Evolutionary conservation across 2,329 filamentous ascomycete genomes (phyloP).

Genomic region (Fusarium protoensiforme): DNA sequence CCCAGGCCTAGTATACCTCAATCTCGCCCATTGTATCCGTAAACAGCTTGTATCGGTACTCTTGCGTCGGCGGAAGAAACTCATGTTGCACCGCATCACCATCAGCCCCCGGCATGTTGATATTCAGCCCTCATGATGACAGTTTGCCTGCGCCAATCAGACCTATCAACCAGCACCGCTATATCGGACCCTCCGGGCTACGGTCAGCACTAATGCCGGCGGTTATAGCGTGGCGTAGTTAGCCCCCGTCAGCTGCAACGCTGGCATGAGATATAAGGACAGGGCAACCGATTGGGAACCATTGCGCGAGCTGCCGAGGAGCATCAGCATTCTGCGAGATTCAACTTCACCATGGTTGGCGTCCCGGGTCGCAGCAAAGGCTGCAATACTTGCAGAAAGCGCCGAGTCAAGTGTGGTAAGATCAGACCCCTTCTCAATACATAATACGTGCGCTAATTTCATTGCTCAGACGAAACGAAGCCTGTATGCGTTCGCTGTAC

Average conservation of each 20-base stretch:
- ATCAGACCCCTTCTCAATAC: neutral
- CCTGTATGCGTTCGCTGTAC: neutral
- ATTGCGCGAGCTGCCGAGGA: neutral
- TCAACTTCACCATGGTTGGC: constrained; percentile 17
- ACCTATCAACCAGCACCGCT: too few species aligned
- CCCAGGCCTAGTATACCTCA: neutral
- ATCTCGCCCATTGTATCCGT: neutral
- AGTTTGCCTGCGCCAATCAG: neutral
- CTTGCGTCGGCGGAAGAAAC: neutral
- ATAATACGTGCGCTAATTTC: neutral
- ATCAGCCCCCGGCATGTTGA: neutral
- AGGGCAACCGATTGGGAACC: neutral
- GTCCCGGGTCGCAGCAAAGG: constrained; percentile 34
- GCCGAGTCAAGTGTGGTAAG: constrained; percentile 31
- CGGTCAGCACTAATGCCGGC: neutral
- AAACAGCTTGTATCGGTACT: neutral
- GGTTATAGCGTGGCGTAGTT: neutral
- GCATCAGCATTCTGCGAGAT: neutral
- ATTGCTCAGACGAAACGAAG: neutral
- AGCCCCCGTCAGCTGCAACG: neutral
- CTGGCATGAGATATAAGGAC: neutral
- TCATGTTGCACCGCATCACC: neutral
- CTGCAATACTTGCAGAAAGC: constrained; percentile 34
- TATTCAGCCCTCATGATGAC: neutral
- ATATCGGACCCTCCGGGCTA: neutral